These are phyloP conservation scores for Plasmopara halstedii DNA, from an alignment of 352 stramenopile species.

Conservation along the genomic window DNA sequence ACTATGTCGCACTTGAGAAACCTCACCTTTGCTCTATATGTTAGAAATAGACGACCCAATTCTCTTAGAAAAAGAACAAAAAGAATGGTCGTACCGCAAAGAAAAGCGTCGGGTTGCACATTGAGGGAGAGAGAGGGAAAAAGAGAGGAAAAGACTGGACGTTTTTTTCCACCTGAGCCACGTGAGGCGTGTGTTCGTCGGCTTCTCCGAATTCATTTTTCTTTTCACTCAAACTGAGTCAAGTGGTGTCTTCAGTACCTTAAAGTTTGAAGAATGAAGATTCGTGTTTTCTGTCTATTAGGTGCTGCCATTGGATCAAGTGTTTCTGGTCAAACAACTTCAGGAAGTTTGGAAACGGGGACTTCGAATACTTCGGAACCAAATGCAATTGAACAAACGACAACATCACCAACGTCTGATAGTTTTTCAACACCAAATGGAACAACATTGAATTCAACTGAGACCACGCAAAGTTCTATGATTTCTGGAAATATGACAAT, in stretches of 20 bases:
- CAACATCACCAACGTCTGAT: neutral
- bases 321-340: constrained; percentile 3
- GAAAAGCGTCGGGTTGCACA: constrained; percentile 12
- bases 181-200: constrained; percentile 1
- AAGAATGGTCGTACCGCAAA: constrained; percentile 1
- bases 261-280: constrained; percentile 16
- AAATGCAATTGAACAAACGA: too few relatives aligned
- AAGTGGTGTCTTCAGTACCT: constrained; percentile 4
- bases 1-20: too few relatives aligned
- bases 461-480: neutral
- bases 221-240: constrained; percentile 23
- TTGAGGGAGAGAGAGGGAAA: neutral
- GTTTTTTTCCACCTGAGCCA: constrained; percentile 3
- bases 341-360: neutral
- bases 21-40: too few relatives aligned
- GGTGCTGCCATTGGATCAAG: constrained; percentile 7
- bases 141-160: constrained; percentile 15
- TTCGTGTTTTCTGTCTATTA: constrained; percentile 14
- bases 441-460: neutral
- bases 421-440: neutral
- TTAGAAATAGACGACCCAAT: too few relatives aligned
- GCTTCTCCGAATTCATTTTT: constrained; percentile 12
- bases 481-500: constrained; percentile 2
- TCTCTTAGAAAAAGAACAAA: too few relatives aligned
- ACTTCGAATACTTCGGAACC: neutral